These are phyloP conservation scores for Serpula lacrymans DNA, from an alignment of 768 basidiomycete species.

Conservation along the genomic window DNA sequence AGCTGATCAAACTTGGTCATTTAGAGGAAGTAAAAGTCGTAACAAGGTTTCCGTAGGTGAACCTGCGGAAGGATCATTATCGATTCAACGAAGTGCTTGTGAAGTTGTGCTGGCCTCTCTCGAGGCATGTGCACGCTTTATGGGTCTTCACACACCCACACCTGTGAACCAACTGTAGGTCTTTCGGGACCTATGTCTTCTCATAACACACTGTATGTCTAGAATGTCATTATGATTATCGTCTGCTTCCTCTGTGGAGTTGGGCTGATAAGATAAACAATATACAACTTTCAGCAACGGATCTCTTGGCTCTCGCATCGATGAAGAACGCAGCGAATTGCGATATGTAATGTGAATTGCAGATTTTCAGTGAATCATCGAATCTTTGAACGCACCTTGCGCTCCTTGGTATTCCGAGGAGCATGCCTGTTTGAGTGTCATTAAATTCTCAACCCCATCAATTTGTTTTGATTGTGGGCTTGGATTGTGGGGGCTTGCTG, in stretches of 20 bases:
- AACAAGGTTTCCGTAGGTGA: conserved; percentile 82
- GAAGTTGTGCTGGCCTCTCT: too few species aligned
- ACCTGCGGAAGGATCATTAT: conserved; percentile 79
- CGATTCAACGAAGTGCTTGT: conserved; percentile 32
- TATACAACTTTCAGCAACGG: conserved; percentile 55
- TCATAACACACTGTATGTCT: conserved; percentile 20
- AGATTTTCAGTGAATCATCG: conserved; percentile 78
- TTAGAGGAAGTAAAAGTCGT: conserved; percentile 85
- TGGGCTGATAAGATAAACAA: conserved; percentile 19
- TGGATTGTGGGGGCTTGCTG: conserved; percentile 42
- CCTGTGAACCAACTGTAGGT: conserved; percentile 7
- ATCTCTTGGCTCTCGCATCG: conserved; percentile 78
- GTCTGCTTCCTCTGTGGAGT: too few species aligned
- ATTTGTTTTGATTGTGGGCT: conserved; percentile 31
- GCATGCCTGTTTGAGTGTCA: conserved; percentile 79
- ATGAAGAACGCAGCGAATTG: conserved; percentile 81
- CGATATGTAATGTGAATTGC: conserved; percentile 83
- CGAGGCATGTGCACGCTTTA: conserved; percentile 27
- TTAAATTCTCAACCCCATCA: conserved; percentile 46
- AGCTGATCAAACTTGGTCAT: conserved; percentile 77
- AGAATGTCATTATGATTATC: conserved; percentile 26
- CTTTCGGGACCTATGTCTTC: conserved; percentile 24
- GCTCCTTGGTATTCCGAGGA: conserved; percentile 70
- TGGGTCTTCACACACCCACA: conserved; percentile 20
- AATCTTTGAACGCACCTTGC: conserved; percentile 83